A percentile compares a stretch with the other conserved stretches of the same genome.
These are phyloP conservation scores for Dryas alaskensis DNA, from an alignment of 306 rosid genomes.

Conservation along the genomic window DNA sequence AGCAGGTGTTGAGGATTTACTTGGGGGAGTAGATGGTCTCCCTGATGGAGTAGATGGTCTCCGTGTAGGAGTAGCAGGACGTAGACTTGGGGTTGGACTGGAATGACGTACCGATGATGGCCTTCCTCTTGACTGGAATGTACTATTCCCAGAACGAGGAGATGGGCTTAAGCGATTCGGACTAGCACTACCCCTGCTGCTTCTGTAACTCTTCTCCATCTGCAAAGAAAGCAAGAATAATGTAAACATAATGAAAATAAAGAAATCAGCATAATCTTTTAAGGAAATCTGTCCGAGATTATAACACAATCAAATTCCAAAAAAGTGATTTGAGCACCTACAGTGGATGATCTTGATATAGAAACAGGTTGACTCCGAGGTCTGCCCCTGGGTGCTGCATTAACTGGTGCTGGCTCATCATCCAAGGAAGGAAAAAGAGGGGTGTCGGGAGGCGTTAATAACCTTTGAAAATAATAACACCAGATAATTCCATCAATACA, in stretches of 20 bases:
- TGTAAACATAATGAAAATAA: constrained; percentile 16
- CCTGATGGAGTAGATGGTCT: constrained; percentile 67
- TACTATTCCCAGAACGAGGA: constrained; percentile 63
- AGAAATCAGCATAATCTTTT: constrained; percentile 15
- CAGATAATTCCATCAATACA: constrained; percentile 25
- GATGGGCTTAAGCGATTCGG: constrained; percentile 78
- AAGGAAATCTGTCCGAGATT: constrained; percentile 11
- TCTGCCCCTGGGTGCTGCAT: constrained; percentile 58
- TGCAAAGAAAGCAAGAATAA: constrained; percentile 30
- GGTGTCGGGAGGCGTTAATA: constrained; percentile 82
- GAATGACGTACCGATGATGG: constrained; percentile 56
- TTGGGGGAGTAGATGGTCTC: constrained; percentile 77
- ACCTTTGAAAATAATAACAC: constrained; percentile 46
- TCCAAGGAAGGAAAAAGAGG: constrained; percentile 86
- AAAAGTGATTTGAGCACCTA: constrained; percentile 34
- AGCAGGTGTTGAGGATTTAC: constrained; percentile 56
- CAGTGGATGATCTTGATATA: constrained; percentile 83
- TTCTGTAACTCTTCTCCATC: constrained; percentile 84
- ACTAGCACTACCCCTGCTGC: constrained; percentile 87
- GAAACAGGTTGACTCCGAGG: constrained; percentile 82
- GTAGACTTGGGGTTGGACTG: constrained; percentile 65
- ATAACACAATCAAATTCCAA: constrained; percentile 21
- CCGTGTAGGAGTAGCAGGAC: constrained; percentile 51
- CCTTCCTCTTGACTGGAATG: constrained; percentile 64
- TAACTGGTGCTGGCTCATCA: constrained; percentile 49